These are phyloP conservation scores for Cercospora sp. DNA, from an alignment of 2,329 filamentous ascomycete genomes.

Conservation along the genomic window DNA sequence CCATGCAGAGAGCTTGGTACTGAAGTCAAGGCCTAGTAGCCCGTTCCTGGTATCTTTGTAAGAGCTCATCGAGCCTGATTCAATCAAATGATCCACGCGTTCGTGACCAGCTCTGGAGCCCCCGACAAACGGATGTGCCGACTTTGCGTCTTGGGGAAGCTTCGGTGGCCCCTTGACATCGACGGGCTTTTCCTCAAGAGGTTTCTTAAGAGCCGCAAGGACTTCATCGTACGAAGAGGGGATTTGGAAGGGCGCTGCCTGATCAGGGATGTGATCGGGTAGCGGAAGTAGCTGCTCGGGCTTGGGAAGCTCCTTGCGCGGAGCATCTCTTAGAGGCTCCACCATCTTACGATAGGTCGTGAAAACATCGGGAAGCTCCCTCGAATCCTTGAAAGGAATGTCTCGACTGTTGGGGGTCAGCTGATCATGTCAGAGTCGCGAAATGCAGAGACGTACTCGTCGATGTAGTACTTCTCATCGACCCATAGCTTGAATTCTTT, in stretches of 20 bases:
- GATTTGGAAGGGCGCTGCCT: slow-evolving; percentile 63
- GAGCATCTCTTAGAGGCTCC: slow-evolving; percentile 67
- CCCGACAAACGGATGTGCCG: slow-evolving; percentile 67
- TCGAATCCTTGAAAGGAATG: slow-evolving; percentile 56
- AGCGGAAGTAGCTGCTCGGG: slow-evolving; percentile 61
- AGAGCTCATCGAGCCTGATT: slow-evolving; percentile 58
- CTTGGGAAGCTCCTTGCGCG: slow-evolving; percentile 57
- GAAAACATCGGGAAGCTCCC: slow-evolving; percentile 71
- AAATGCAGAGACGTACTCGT: slow-evolving; percentile 62
- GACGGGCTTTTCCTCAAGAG: slow-evolving; percentile 50
- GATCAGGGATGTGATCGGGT: slow-evolving; percentile 58
- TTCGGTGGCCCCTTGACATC: slow-evolving; percentile 51
- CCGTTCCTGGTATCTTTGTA: slow-evolving; percentile 75
- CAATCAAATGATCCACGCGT: slow-evolving; percentile 62
- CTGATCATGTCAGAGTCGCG: background rate
- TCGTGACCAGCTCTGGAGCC: slow-evolving; percentile 63
- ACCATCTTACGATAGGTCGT: slow-evolving; percentile 72
- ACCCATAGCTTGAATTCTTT: slow-evolving; percentile 65
- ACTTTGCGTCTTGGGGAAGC: slow-evolving; percentile 55
- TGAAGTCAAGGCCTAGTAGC: slow-evolving; percentile 68
- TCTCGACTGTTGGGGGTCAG: slow-evolving; percentile 54
- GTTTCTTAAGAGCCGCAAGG: slow-evolving; percentile 57
- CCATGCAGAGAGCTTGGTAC: slow-evolving; percentile 74
- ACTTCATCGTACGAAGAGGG: slow-evolving; percentile 58
- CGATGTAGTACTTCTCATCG: slow-evolving; percentile 77